These are phyloP conservation scores for Xylariales sp. DNA, from an alignment of 2,329 filamentous ascomycete species.

Conservation along the genomic window DNA sequence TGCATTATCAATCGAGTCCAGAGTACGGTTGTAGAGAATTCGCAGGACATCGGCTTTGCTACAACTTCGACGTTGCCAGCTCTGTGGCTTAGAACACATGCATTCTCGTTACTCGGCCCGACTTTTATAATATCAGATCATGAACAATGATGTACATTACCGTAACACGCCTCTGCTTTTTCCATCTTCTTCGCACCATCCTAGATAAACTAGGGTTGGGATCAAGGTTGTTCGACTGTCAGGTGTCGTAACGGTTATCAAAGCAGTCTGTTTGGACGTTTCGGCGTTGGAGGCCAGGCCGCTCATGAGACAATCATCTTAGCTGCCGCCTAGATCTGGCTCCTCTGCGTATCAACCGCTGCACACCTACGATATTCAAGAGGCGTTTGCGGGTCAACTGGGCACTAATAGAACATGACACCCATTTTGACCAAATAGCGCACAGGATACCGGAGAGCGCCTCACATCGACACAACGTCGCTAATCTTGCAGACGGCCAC, in stretches of 20 bases:
- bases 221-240: slow-evolving; percentile 29
- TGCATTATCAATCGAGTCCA: not conserved
- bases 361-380: slow-evolving; percentile 4
- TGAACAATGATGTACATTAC: slow-evolving; percentile 22
- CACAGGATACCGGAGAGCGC: slow-evolving; percentile 20
- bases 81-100: slow-evolving; percentile 23
- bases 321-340: slow-evolving; percentile 13
- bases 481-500: slow-evolving; percentile 53
- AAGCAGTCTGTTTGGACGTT: slow-evolving; percentile 18
- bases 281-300: slow-evolving; percentile 6
- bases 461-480: slow-evolving; percentile 49
- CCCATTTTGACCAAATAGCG: slow-evolving; percentile 10
- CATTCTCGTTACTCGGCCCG: slow-evolving; percentile 32
- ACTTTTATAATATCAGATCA: slow-evolving; percentile 35
- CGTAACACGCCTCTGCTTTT: slow-evolving; percentile 25
- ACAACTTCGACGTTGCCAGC: slow-evolving; percentile 8
- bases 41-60: slow-evolving; percentile 8
- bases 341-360: slow-evolving; percentile 13
- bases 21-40: not conserved
- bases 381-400: slow-evolving; percentile 13
- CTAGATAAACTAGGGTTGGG: slow-evolving; percentile 22
- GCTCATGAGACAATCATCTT: slow-evolving; percentile 16
- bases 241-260: slow-evolving; percentile 30
- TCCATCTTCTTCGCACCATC: slow-evolving; percentile 15
- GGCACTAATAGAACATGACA: slow-evolving; percentile 8